Evolutionary conservation across 805 yeast species (phyloP).

Genomic region (Yarrowia sp.): DNA sequence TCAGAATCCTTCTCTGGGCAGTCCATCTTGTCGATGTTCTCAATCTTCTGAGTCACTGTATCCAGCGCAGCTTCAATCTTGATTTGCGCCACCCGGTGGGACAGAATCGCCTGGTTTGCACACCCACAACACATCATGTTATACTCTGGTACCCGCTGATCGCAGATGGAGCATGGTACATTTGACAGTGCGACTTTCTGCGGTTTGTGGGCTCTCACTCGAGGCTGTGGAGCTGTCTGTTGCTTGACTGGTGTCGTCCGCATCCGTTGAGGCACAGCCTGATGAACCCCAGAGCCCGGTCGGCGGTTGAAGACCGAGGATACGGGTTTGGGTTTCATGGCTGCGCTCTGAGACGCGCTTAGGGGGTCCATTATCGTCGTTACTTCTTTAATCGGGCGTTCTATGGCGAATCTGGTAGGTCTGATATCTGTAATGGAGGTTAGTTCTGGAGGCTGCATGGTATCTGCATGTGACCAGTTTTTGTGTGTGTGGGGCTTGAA

Average conservation of each 20-base stretch:
- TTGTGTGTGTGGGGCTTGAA: not conserved
- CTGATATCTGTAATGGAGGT: conserved; percentile 9
- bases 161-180: conserved; percentile 7
- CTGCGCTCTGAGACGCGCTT: conserved; percentile 21
- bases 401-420: not conserved
- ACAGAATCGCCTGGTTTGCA: conserved; percentile 1
- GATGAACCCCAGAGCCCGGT: not conserved
- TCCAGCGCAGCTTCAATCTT: conserved; percentile 9
- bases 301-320: conserved; percentile 22
- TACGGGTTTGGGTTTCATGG: conserved; percentile 20
- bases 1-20: not conserved
- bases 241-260: not conserved
- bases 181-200: not conserved
- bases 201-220: not conserved
- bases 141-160: conserved; percentile 9
- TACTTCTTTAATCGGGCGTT: not conserved
- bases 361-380: conserved; percentile 4
- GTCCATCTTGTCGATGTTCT: conserved; percentile 10
- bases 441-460: conserved; percentile 9
- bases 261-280: conserved; percentile 10
- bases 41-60: conserved; percentile 2
- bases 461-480: conserved; percentile 20
- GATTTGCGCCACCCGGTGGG: conserved; percentile 22
- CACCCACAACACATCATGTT: conserved; percentile 23
- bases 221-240: not conserved